Conservation (phyloP, 2,329 filamentous ascomycete genomes). For the Setomelanomma holmii region DNA sequence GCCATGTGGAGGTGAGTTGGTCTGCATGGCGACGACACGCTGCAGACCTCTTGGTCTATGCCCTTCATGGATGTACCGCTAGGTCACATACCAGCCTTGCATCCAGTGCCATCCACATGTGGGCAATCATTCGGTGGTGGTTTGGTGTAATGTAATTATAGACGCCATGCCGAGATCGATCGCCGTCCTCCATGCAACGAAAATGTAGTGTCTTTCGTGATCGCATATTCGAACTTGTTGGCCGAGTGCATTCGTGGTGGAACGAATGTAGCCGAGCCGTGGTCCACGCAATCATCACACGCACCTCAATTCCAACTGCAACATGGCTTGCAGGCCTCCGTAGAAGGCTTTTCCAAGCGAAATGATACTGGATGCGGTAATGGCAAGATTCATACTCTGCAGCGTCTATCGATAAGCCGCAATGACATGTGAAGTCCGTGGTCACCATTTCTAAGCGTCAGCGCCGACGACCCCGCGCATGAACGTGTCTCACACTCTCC, state of each 20-base stretch:
- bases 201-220: not conserved
- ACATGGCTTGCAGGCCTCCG: not conserved
- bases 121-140: not conserved
- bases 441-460: not conserved
- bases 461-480: not conserved
- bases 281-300: not conserved
- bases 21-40: not conserved
- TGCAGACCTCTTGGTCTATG: not conserved
- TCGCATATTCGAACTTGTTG: not conserved
- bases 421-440: not conserved
- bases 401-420: not conserved
- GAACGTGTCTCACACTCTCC: not conserved
- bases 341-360: not conserved
- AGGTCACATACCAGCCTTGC: not conserved
- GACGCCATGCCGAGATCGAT: not conserved
- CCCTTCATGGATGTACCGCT: not conserved
- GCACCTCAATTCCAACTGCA: not conserved
- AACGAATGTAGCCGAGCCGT: not conserved
- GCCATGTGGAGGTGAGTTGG: constrained; percentile 15
- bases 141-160: not conserved
- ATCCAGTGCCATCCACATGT: not conserved
- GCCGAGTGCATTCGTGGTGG: not conserved
- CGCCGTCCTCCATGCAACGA: not conserved
- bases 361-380: not conserved
- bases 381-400: not conserved